Evolutionary conservation across 1,284 basidiomycete genomes (phyloP).

Genomic region (Kwoniella shivajii): DNA sequence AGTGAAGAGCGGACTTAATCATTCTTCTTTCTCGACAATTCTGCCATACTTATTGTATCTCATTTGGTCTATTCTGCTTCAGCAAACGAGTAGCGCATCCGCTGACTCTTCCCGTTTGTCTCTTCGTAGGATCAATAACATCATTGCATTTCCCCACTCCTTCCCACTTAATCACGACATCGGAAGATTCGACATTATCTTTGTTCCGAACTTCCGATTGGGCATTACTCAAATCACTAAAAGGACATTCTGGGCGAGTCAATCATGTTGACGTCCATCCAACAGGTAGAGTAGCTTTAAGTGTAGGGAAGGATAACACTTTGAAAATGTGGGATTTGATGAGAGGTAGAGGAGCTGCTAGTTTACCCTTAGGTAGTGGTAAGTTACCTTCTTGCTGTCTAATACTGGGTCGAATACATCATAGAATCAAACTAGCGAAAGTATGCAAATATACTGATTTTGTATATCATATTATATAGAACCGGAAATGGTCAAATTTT

Average conservation of each 20-base stretch:
- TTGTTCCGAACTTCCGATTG: conserved; percentile 92
- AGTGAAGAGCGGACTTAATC: too few relatives aligned
- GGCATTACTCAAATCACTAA: conserved; percentile 81
- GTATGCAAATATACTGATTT: background rate
- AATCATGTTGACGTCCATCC: conserved; percentile 90
- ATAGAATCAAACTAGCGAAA: too few relatives aligned
- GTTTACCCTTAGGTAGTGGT: conserved; percentile 84
- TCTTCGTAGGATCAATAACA: conserved; percentile 83
- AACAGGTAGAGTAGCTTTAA: conserved; percentile 84
- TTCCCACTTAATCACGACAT: conserved; percentile 84
- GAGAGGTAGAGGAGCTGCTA: conserved; percentile 86
- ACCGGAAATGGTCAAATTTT: conserved; percentile 85
- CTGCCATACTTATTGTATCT: too few relatives aligned
- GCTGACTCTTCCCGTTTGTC: background rate
- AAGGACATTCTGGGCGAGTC: conserved; percentile 89
- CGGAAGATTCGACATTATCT: conserved; percentile 85
- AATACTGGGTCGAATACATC: too few relatives aligned
- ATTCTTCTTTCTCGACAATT: too few relatives aligned
- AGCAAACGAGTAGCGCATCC: too few relatives aligned
- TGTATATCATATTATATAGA: conserved; percentile 58
- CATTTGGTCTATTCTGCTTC: too few relatives aligned
- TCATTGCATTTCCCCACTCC: conserved; percentile 83
- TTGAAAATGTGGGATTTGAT: conserved; percentile 98
- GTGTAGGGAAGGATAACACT: conserved; percentile 86
- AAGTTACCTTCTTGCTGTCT: conserved; percentile 29